Base-by-base conservation (phyloP, 148 eudicot genomes). In the Rhododendron williamsianum region DNA sequence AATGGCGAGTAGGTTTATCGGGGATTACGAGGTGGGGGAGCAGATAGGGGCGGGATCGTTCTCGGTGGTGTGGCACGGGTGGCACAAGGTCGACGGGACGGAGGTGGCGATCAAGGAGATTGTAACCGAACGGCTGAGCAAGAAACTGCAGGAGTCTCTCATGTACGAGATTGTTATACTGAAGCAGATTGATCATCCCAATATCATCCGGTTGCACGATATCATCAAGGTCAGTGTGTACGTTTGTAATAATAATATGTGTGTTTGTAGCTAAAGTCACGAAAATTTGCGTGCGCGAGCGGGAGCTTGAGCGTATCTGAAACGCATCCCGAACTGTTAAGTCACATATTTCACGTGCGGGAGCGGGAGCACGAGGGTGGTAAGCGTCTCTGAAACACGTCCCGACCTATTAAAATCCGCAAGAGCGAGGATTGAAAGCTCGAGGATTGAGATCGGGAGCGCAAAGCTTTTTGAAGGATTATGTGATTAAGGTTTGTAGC, bases 31-130 rank as follows among this genome's bases (percentile, higher is more conserved):
- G 87, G 94, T 95, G 45, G 95, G 92, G 51, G 89, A 86, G 82
- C 92, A 94, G 83, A 91, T 95, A 76, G 98, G 98, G 77, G 86
- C 90, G 33, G 98, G 98, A 7, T 95, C 98, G 67, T 95, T 95
- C 88, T 95, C 98, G 52, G 91, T 90, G 52, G 98, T 95, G 73
- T 93, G 97, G 98, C 96, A 91, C 67, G 98, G 92, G 65, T 88
- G 95, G 80, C 98, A 95, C 79, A 85, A 87, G 80, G 87, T 90
- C 67, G 89, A 90, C 58, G 98, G 97, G 76, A 90, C 96, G 0
- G 93, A 95, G 84, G 96, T 95, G 45, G 98, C 97, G 27, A 95
- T 95, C 5, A 95, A 95, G 85, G 98, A 95, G 90, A 95, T 95
- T 81, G 81, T 78, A 9, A 89, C 90, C 41, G 88, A 82, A n/a